These are phyloP conservation scores for Stylosanthes scabra DNA, from an alignment of 331 rosid genomes.

Conservation along the genomic window DNA sequence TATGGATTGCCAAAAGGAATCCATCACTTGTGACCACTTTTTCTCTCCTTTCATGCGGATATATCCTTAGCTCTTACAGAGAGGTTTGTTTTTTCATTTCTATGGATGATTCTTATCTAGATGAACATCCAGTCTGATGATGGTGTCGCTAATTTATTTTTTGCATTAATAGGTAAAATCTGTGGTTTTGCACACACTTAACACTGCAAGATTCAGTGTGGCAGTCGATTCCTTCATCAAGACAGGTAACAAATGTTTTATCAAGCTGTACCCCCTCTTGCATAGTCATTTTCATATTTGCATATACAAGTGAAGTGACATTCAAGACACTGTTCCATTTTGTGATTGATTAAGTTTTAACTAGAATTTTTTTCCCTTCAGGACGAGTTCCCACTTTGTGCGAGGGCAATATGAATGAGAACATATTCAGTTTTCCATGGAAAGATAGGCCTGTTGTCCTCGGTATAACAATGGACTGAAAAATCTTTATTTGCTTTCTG, in stretches of 20 bases:
- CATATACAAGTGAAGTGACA: background rate
- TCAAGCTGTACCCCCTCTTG: slow-evolving; percentile 16
- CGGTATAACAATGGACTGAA: slow-evolving; percentile 55
- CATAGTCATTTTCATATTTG: slow-evolving; percentile 18
- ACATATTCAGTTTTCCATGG: slow-evolving; percentile 90
- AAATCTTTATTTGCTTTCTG: slow-evolving; percentile 31
- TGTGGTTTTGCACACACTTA: slow-evolving; percentile 94
- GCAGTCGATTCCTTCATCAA: slow-evolving; percentile 89
- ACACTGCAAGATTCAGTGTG: slow-evolving; percentile 90
- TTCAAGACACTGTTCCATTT: slow-evolving; percentile 19
- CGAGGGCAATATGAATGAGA: slow-evolving; percentile 87
- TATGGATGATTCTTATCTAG: slow-evolving; percentile 21
- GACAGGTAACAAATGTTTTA: slow-evolving; percentile 65
- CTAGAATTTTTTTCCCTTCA: slow-evolving; percentile 42
- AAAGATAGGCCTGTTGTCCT: slow-evolving; percentile 88
- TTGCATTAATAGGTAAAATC: slow-evolving; percentile 72
- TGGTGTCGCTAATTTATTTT: slow-evolving; percentile 36
- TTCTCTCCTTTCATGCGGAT: slow-evolving; percentile 94
- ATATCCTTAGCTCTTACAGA: slow-evolving; percentile 83
- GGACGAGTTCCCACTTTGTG: slow-evolving; percentile 89
- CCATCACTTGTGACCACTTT: slow-evolving; percentile 88
- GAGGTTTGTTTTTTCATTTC: slow-evolving; percentile 66
- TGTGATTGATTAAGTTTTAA: slow-evolving; percentile 34
- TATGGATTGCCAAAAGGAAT: slow-evolving; percentile 78
- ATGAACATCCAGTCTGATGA: slow-evolving; percentile 36